Percentiles rank a stretch among this genome's conserved stretches.
phyloP scores from a whole-genome alignment of 495 filamentous ascomycete species.

The Sordaria brevicollis region DNA sequence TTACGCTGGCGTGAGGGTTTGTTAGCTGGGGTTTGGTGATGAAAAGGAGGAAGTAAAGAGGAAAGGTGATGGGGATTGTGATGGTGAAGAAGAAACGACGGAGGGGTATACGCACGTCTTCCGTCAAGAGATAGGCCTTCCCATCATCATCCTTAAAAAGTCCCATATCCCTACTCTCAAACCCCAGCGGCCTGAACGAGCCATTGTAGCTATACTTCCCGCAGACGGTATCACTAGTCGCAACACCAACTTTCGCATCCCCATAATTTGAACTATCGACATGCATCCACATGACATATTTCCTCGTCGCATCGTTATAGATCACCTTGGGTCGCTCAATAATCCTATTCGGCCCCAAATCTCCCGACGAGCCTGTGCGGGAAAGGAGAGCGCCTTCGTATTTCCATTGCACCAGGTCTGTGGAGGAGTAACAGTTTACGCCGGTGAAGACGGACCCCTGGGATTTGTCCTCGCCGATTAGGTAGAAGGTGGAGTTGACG shows the following conservation, averaged over 20 bases:
- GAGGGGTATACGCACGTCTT: conserved; percentile 48
- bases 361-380: conserved; percentile 32
- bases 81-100: too few species aligned
- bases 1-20: conserved; percentile 20
- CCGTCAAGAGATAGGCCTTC: conserved; percentile 49
- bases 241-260: conserved; percentile 55
- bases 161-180: conserved; percentile 50
- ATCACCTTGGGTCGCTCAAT: conserved; percentile 59
- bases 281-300: conserved; percentile 56
- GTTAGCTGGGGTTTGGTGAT: not conserved
- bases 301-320: conserved; percentile 41
- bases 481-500: conserved; percentile 47
- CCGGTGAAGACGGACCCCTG: conserved; percentile 47
- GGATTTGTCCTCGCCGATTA: conserved; percentile 58
- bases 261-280: conserved; percentile 52
- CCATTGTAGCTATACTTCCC: conserved; percentile 38
- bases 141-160: conserved; percentile 54
- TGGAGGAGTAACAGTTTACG: conserved; percentile 47
- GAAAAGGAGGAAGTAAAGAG: conserved; percentile 7
- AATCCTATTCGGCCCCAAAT: conserved; percentile 51
- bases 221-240: conserved; percentile 46
- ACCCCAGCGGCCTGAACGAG: conserved; percentile 37
- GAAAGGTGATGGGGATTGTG: too few species aligned
- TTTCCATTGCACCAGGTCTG: conserved; percentile 52
- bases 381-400: conserved; percentile 47